Evolutionary conservation across 1,139 yeast species (phyloP), one percentile per base, ranked within the genome.

Genomic region (Candida tetrigidarum): DNA sequence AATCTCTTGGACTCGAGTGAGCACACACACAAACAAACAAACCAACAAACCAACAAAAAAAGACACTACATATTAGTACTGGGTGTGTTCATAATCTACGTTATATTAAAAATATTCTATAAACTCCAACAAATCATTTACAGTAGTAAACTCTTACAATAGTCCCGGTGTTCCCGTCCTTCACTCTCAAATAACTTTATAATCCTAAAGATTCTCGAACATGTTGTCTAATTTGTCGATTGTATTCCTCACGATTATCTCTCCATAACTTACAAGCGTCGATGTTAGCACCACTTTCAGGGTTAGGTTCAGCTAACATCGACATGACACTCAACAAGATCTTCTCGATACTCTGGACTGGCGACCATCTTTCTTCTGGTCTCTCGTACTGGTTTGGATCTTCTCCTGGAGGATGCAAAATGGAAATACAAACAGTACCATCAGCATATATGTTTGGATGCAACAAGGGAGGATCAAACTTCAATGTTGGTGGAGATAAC

Each of bases 281-380:
- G 45, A 93, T 87, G 61, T 93, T 91, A 41, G 99, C 99, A 4
- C 97, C 98, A 58, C 96, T 86, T 64, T 92, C 98, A 25, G 90
- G 88, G 61, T 93, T 93, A 4, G 99, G 98, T 64, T 93, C 98
- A 2, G 97, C 96, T 53, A 93, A 76, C 97, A 93, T 92, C 57
- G 96, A 87, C 79, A 91, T 83, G 22, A 93, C 98, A 64, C 96
- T 86, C 49, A 93, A 69, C 51, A 93, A 73, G 49, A 93, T 93
- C 78, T 93, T 93, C 67, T 93, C 99, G 22, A 93, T 92, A 59
- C 96, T 88, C 64, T 93, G 99, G 37, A 93, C 93, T 0, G 99
- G 99, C 6, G 96, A 87, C 99, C 99, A 93, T 52, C 99, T 76
- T 66, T 93, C 99, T 53, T 92, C 95, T 0, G 98, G 96, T 27